Conservation (phyloP, 23 red algal species). For the Gracilariopsis chorda region DNA sequence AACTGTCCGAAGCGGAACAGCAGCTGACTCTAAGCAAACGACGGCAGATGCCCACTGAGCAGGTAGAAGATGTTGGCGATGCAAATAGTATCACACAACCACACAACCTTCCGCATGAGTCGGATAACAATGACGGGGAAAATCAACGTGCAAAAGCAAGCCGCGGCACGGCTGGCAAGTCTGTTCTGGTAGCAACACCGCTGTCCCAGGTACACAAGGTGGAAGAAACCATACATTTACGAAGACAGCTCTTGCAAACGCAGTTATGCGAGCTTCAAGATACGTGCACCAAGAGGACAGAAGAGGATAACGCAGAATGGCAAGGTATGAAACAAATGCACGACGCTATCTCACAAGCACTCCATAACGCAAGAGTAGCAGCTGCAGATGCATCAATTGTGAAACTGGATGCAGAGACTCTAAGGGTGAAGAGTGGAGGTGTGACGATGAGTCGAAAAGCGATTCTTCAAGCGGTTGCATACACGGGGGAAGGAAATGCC, state of each 20-base stretch:
- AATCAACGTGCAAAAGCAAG: too few relatives aligned
- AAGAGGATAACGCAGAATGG: not conserved
- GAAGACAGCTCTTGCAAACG: not conserved
- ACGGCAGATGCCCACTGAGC: too few relatives aligned
- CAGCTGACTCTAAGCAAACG: too few relatives aligned
- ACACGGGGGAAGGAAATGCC: not conserved
- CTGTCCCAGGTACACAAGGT: too few relatives aligned
- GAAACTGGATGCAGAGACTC: constrained; percentile 1
- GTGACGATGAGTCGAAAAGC: constrained; percentile 6
- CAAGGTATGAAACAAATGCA: not conserved
- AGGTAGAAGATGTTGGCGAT: too few relatives aligned
- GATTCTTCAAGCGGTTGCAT: constrained; percentile 9
- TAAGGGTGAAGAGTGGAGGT: constrained; percentile 14
- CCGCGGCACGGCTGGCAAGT: too few relatives aligned
- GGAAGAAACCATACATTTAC: not conserved
- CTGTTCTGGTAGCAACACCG: too few relatives aligned
- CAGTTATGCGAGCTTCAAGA: not conserved
- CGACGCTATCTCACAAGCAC: not conserved
- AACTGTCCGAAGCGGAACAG: too few relatives aligned
- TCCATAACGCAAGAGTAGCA: constrained; percentile 8
- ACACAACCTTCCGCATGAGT: too few relatives aligned
- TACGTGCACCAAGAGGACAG: not conserved
- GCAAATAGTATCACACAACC: too few relatives aligned
- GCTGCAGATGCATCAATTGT: constrained; percentile 42
- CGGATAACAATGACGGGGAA: too few relatives aligned